Percentiles rank a stretch among this genome's conserved stretches.
Conservation (phyloP, 1,284 basidiomycete genomes). For the Moesziomyces antarcticus region DNA sequence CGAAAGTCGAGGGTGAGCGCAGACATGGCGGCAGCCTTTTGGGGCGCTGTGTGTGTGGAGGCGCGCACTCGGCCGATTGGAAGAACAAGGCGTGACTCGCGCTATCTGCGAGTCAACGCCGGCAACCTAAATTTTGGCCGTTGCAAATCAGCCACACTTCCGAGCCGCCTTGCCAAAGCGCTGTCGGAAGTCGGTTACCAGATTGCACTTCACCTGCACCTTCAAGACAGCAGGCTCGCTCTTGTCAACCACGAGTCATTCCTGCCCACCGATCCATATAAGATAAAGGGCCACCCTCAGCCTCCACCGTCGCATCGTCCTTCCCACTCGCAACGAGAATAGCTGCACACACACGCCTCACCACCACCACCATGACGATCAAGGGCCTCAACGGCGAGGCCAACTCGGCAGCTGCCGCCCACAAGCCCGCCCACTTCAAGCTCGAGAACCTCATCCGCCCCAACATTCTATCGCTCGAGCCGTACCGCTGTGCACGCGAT, state of each 20-base stretch:
- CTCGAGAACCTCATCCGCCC: slow-evolving; percentile 77
- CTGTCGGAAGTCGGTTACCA: neutral
- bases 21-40: neutral
- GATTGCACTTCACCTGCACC: too few relatives aligned
- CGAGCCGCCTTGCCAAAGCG: neutral
- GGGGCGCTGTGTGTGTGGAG: slow-evolving; percentile 5
- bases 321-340: neutral
- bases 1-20: neutral
- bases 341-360: neutral
- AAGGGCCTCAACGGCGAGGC: slow-evolving; percentile 41
- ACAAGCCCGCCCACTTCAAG: slow-evolving; percentile 67
- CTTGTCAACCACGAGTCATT: neutral
- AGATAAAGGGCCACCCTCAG: neutral
- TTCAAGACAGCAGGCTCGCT: neutral
- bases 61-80: slow-evolving; percentile 33
- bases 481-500: slow-evolving; percentile 95
- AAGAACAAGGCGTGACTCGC: slow-evolving; percentile 38
- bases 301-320: too few relatives aligned
- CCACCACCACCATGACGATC: slow-evolving; percentile 36
- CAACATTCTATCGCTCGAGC: slow-evolving; percentile 90
- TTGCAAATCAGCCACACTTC: neutral
- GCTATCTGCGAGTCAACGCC: neutral
- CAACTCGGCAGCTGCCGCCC: slow-evolving; percentile 32
- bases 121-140: slow-evolving; percentile 29
- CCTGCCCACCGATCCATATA: neutral